Percentiles rank a stretch among this genome's conserved stretches.
These are phyloP conservation scores for Aspergillus aculeatus DNA, from an alignment of 2,329 filamentous ascomycete species.

Conservation along the genomic window DNA sequence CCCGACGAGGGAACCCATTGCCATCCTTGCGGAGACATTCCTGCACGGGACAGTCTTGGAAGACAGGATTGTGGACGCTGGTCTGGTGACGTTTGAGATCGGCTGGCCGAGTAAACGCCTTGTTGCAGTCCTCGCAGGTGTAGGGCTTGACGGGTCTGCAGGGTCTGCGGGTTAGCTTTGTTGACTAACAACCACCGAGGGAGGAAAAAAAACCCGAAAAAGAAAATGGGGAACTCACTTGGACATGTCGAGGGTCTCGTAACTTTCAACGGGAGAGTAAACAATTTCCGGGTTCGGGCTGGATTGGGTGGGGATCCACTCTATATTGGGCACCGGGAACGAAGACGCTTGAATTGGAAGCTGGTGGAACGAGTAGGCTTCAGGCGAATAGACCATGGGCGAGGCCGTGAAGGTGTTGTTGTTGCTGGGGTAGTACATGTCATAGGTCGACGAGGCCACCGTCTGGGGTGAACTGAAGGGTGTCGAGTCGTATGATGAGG, in stretches of 20 bases:
- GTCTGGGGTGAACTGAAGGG: conserved; percentile 5
- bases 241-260: conserved; percentile 21
- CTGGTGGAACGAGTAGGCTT: conserved; percentile 8
- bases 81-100: conserved; percentile 51
- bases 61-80: conserved; percentile 47
- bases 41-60: conserved; percentile 45
- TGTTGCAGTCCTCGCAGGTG: conserved; percentile 34
- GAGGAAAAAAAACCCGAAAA: background rate
- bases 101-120: conserved; percentile 47
- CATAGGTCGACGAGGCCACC: conserved; percentile 8
- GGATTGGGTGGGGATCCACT: conserved; percentile 12
- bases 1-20: conserved; percentile 55
- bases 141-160: conserved; percentile 32
- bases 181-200: background rate
- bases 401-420: conserved; percentile 14
- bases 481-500: conserved; percentile 7
- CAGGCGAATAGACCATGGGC: conserved; percentile 12
- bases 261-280: conserved; percentile 12
- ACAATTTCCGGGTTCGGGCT: conserved; percentile 10
- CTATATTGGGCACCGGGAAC: conserved; percentile 6
- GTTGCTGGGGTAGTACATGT: conserved; percentile 7
- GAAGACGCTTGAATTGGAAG: conserved; percentile 12
- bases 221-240: conserved; percentile 25
- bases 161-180: background rate
- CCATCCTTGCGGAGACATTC: conserved; percentile 48